phyloP scores from a whole-genome alignment of 495 filamentous ascomycete species.

The Tuber brumale region DNA sequence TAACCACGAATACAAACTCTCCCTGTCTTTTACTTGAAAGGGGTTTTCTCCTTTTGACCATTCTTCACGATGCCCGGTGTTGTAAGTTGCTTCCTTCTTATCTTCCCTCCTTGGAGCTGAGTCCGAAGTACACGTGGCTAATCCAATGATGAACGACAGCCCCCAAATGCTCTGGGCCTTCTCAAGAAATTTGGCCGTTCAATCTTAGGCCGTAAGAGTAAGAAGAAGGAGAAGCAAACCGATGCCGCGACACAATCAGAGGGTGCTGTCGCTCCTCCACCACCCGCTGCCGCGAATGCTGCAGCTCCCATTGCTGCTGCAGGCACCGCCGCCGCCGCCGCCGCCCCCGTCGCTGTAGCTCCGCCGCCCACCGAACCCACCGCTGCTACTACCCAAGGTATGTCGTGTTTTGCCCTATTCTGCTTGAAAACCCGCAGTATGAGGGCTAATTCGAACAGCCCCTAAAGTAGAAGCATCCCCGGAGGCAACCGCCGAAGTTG shows the following conservation, averaged over 20 bases:
- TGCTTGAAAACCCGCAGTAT: slow-evolving; percentile 14
- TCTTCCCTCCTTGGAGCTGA: neutral
- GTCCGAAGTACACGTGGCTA: neutral
- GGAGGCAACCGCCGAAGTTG: neutral
- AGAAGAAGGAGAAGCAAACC: slow-evolving; percentile 30
- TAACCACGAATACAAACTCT: neutral
- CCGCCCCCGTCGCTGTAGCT: neutral
- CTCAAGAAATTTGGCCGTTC: slow-evolving; percentile 40
- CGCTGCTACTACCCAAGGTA: slow-evolving; percentile 7
- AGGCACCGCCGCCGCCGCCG: neutral
- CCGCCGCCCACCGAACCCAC: slow-evolving; percentile 15
- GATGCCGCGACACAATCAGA: slow-evolving; percentile 12
- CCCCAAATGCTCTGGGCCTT: slow-evolving; percentile 31
- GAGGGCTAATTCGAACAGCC: slow-evolving; percentile 17
- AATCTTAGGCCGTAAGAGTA: slow-evolving; percentile 29
- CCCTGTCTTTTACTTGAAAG: neutral
- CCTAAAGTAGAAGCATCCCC: slow-evolving; percentile 11
- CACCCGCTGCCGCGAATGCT: neutral
- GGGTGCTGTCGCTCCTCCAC: slow-evolving; percentile 9
- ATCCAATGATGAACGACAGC: slow-evolving; percentile 18
- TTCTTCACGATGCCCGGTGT: slow-evolving; percentile 40
- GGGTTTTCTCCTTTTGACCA: neutral
- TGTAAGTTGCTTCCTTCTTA: slow-evolving; percentile 25
- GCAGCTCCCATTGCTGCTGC: neutral
- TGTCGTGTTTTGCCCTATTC: slow-evolving; percentile 8